phyloP scores from a whole-genome alignment of 106 monocot genomes.

The Dactylorhiza incarnata region DNA sequence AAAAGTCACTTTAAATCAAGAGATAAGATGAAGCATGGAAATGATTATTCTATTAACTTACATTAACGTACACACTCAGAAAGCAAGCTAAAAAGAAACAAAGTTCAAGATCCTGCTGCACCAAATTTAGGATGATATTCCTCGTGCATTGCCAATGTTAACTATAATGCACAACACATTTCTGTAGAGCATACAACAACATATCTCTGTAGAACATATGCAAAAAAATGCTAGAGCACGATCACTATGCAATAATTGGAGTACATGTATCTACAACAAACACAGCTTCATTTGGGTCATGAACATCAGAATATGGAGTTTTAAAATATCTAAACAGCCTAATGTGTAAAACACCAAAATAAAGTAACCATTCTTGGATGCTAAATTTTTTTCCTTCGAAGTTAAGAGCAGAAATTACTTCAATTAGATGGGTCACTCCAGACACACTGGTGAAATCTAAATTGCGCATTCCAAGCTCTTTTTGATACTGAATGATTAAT shows the following conservation, averaged over 20 bases:
- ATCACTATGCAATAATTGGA: neutral
- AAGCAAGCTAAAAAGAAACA: neutral
- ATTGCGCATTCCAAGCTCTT: constrained; percentile 61
- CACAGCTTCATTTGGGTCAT: neutral
- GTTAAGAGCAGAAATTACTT: constrained; percentile 32
- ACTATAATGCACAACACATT: neutral
- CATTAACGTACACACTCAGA: neutral
- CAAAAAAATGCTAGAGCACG: neutral
- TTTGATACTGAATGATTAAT: constrained; percentile 64
- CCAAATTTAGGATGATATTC: neutral
- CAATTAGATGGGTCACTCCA: constrained; percentile 88
- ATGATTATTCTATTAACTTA: neutral
- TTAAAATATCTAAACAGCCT: neutral
- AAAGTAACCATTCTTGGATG: neutral
- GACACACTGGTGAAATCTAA: constrained; percentile 75
- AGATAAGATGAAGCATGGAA: no score
- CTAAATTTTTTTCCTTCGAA: neutral
- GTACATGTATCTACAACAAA: neutral
- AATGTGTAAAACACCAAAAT: neutral
- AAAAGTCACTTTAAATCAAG: no score
- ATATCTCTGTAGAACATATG: neutral
- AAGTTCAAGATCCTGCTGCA: neutral
- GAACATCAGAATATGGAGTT: no score
- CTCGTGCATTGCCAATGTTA: neutral
- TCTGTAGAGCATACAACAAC: no score